Base-by-base conservation (phyloP, 2,329 filamentous ascomycete species). In the Diaporthe aspalathi region DNA sequence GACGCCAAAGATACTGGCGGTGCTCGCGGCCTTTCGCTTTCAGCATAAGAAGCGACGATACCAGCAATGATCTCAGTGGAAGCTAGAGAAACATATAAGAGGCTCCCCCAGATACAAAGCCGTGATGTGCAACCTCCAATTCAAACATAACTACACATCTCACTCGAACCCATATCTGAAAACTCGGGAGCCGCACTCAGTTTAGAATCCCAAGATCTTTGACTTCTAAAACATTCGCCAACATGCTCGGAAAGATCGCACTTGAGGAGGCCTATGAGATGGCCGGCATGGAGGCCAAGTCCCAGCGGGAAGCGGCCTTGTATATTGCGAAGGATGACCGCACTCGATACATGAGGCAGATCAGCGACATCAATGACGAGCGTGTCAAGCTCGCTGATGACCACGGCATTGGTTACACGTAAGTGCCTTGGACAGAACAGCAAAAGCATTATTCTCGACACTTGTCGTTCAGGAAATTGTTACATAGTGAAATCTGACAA, bases 381-480 rank as follows among this genome's bases (percentile, higher is more conserved):
- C 76, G 79, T 53, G 49, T 80, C 29, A 65, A 77, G 29, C 63
- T 75, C 32, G 72, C 74, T 24, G 75, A 79, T 67, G 72, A 76
- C 43, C 80, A 86, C 73, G 84, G 84, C 20, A 83, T 87, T 16
- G 84, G 83, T 8, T 86, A 85, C 75, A 84, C 81, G 20, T 63
- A 14, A 32, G 57, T 63, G 9, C 9, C 20, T 47, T 47, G 0
- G 20, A 35, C 1, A 20, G n/a, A n/a, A n/a, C n/a, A n/a, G n/a
- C n/a, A n/a, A n/a, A n/a, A 32, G 17, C 9, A 5, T 29, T 35
- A 1, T 20, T n/a, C 7, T 4, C 40, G n/a, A 43, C 76, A 45
- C 2, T 20, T 17, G 12, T 60, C 11, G 2, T 12, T 43, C 5
- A 11, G 14, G 11, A 20, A 20, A 24, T 32, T 20, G 8, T 14